These are phyloP conservation scores for Bonia amplexicaulis DNA, from an alignment of 176 grass and related monocot genomes.

Conservation along the genomic window DNA sequence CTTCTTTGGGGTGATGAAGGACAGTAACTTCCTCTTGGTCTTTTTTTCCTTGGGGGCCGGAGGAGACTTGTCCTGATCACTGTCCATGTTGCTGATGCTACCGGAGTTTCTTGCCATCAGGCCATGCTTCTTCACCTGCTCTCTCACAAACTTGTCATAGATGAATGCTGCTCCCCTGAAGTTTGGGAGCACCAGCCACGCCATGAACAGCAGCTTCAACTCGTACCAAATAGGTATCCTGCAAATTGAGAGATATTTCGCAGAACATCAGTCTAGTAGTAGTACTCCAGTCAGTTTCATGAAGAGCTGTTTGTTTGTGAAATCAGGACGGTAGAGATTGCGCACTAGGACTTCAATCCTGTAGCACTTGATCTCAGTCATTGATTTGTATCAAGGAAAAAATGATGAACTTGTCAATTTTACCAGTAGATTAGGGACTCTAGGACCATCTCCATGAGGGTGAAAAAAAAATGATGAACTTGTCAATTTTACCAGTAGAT, in stretches of 20 bases:
- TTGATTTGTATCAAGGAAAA: background rate
- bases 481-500: conserved; percentile 40
- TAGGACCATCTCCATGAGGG: conserved; percentile 42
- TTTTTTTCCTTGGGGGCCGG: conserved; percentile 18
- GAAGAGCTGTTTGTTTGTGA: background rate
- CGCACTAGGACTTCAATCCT: background rate
- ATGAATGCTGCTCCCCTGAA: conserved; percentile 77
- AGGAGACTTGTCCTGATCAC: background rate
- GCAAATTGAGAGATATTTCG: background rate
- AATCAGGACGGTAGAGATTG: background rate
- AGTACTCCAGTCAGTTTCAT: background rate
- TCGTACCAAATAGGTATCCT: conserved; percentile 84
- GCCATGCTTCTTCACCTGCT: conserved; percentile 53
- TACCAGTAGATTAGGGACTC: conserved; percentile 54
- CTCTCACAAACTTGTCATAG: conserved; percentile 68
- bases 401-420: background rate
- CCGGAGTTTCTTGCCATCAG: background rate
- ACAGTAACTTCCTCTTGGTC: conserved; percentile 30
- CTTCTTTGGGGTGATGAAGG: conserved; percentile 30
- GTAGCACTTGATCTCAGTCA: too few relatives aligned
- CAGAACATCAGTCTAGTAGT: background rate
- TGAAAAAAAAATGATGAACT: background rate
- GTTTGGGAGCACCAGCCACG: conserved; percentile 75
- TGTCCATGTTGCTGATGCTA: background rate
- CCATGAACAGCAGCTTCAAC: conserved; percentile 61